Percentiles rank a stretch among this genome's conserved stretches.
These are phyloP conservation scores for Asterophora lycoperdoides DNA, from an alignment of 768 basidiomycete genomes.

Conservation along the genomic window DNA sequence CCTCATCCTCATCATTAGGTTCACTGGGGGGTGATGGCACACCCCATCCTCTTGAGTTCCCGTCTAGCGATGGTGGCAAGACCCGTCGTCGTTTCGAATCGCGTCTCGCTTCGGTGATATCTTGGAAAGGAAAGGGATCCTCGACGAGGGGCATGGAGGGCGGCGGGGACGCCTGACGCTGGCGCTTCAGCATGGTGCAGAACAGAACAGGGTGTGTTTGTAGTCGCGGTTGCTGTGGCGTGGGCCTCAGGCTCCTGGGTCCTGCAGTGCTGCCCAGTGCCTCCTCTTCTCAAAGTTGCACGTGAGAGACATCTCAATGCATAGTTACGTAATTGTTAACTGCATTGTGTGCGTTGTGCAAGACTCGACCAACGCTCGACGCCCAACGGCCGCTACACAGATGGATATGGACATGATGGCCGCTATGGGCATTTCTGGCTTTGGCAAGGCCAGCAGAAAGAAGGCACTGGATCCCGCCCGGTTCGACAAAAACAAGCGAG, in stretches of 20 bases:
- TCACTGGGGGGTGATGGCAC: slow-evolving; percentile 18
- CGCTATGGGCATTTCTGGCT: slow-evolving; percentile 80
- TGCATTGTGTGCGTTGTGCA: background rate
- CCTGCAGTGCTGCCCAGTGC: too few relatives aligned
- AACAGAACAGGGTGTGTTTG: background rate
- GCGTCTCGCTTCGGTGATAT: slow-evolving; percentile 23
- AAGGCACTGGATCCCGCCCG: slow-evolving; percentile 68
- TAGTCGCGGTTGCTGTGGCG: slow-evolving; percentile 1
- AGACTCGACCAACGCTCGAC: background rate
- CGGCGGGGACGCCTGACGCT: slow-evolving; percentile 42
- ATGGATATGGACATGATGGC: slow-evolving; percentile 65
- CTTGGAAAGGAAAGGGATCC: slow-evolving; percentile 22
- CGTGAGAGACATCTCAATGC: background rate
- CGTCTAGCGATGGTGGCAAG: slow-evolving; percentile 49
- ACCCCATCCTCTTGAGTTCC: slow-evolving; percentile 45
- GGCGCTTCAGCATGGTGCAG: slow-evolving; percentile 49
- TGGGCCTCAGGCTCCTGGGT: background rate
- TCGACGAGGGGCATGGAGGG: slow-evolving; percentile 28
- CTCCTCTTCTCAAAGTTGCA: too few relatives aligned
- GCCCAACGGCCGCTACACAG: slow-evolving; percentile 21
- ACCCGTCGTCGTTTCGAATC: slow-evolving; percentile 52
- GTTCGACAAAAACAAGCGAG: slow-evolving; percentile 73
- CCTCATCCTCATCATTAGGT: slow-evolving; percentile 32
- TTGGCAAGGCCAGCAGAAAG: slow-evolving; percentile 71
- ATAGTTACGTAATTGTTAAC: slow-evolving; percentile 12